phyloP scores from a whole-genome alignment of 768 basidiomycete species.

The Kwoniella shandongensis region DNA sequence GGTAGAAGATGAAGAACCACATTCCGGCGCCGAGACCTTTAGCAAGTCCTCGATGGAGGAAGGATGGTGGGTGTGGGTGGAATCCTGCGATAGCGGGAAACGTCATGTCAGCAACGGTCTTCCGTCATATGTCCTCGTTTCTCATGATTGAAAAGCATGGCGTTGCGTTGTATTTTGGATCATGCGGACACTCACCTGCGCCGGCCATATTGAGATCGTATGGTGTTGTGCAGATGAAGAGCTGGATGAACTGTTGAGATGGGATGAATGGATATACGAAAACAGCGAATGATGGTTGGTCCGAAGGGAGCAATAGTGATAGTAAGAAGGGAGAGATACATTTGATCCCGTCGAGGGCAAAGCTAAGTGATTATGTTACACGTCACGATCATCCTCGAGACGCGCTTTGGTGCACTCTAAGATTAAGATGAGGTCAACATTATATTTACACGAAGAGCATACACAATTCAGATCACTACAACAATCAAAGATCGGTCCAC shows the following conservation, averaged over 20 bases:
- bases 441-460: no score
- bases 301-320: not conserved
- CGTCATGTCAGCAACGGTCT: not conserved
- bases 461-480: no score
- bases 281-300: conserved; percentile 5
- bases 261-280: not conserved
- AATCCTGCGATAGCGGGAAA: conserved; percentile 61
- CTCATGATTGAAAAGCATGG: not conserved
- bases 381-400: not conserved
- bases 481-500: no score
- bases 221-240: not conserved
- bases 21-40: conserved; percentile 87
- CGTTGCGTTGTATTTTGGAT: no score
- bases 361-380: no score
- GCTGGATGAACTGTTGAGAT: not conserved
- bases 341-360: conserved; percentile 13
- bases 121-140: no score
- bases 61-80: conserved; percentile 79
- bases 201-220: conserved; percentile 34
- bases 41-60: conserved; percentile 72
- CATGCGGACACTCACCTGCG: conserved; percentile 29
- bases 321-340: not conserved
- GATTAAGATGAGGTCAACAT: no score
- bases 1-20: conserved; percentile 99
- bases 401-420: no score